These are phyloP conservation scores for Eragrostis nindensis DNA, from an alignment of 176 grass and related monocot species.

Conservation along the genomic window DNA sequence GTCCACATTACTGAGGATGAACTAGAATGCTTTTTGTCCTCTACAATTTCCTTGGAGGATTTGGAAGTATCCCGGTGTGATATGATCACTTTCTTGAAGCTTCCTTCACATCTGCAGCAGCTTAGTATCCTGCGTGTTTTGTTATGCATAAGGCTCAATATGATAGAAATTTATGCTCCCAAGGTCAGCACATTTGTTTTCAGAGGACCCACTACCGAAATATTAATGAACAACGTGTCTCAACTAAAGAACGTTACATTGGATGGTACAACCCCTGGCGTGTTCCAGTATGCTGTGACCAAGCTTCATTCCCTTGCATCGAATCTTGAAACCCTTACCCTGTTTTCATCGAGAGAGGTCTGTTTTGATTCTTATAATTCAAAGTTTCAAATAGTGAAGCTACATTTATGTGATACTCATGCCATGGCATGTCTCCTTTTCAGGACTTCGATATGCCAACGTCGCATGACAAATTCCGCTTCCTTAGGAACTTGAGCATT, in stretches of 20 bases:
- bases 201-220: not conserved
- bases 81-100: constrained; percentile 11
- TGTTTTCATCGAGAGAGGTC: constrained; percentile 3
- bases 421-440: not conserved
- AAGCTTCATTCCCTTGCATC: not conserved
- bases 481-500: not conserved
- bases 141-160: not conserved
- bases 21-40: constrained; percentile 14
- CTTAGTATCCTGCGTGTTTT: not conserved
- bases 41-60: constrained; percentile 21
- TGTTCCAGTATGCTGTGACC: constrained; percentile 23
- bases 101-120: constrained; percentile 30
- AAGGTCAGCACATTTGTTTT: constrained; percentile 19
- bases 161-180: constrained; percentile 37
- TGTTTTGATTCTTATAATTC: not conserved
- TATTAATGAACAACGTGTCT: not conserved
- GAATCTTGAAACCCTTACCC: constrained; percentile 17
- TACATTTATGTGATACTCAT: not conserved
- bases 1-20: constrained; percentile 19
- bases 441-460: constrained; percentile 7
- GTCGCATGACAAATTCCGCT: not conserved
- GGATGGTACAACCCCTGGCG: not conserved
- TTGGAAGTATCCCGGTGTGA: not conserved
- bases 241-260: not conserved
- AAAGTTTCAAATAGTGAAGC: not conserved